Percentiles rank a stretch among this genome's conserved stretches.
Conservation (phyloP, 352 stramenopile genomes). For the Phytophthora sansomeana region DNA sequence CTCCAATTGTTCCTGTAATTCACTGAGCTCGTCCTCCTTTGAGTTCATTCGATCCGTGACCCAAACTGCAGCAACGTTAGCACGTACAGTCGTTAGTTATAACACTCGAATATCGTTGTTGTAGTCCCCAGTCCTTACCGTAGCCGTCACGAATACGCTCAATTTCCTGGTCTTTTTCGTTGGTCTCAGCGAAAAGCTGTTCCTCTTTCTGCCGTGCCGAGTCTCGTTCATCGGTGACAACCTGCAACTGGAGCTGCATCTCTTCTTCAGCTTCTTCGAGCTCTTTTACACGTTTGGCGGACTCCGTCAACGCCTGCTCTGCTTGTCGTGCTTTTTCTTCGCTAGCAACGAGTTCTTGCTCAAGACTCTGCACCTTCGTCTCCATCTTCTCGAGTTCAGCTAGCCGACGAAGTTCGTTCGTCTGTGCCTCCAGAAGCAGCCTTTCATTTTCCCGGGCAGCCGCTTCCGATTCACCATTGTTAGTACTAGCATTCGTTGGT, state of each 20-base stretch:
- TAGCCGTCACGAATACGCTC: constrained; percentile 89
- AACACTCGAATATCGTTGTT: neutral
- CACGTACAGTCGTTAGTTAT: neutral
- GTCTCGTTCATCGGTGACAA: constrained; percentile 86
- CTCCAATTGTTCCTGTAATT: constrained; percentile 87
- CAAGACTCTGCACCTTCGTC: constrained; percentile 55
- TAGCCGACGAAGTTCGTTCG: constrained; percentile 71
- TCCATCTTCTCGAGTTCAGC: constrained; percentile 82
- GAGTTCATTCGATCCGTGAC: constrained; percentile 91
- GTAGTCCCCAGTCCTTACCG: constrained; percentile 41
- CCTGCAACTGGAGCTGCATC: constrained; percentile 79
- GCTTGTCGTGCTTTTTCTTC: constrained; percentile 35
- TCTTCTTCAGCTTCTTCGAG: constrained; percentile 83
- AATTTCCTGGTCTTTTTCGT: constrained; percentile 90
- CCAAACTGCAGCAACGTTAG: constrained; percentile 62
- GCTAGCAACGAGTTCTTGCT: constrained; percentile 49
- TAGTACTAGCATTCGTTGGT: constrained; percentile 23
- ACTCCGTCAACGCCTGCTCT: constrained; percentile 50
- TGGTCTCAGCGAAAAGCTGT: constrained; percentile 82
- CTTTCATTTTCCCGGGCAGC: constrained; percentile 52
- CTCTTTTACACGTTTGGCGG: constrained; percentile 50
- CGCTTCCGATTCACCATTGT: constrained; percentile 23
- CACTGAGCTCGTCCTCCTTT: constrained; percentile 87
- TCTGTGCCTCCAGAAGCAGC: constrained; percentile 73
- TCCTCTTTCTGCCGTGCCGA: constrained; percentile 86